Conservation (phyloP, 305 asterid species). For the Fraxinus dipetala region DNA sequence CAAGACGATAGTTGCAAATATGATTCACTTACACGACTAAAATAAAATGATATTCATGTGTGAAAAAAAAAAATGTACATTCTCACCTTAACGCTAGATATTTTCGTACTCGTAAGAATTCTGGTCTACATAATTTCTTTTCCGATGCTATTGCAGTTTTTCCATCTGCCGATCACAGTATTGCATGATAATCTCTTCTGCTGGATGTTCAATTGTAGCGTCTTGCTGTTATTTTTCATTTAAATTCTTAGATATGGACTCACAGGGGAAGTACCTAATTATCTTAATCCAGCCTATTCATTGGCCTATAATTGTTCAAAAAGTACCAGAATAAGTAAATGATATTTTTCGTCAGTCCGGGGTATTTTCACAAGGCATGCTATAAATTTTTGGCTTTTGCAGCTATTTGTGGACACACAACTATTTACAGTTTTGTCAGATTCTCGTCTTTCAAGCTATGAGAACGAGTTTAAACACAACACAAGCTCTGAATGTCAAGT, state of each 20-base stretch:
- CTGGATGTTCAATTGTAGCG: background rate
- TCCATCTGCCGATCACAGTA: background rate
- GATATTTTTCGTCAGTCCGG: background rate
- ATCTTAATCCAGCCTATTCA: background rate
- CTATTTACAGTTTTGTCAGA: slow-evolving; percentile 69
- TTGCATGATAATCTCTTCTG: background rate
- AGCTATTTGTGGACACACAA: slow-evolving; percentile 87
- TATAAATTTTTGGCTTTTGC: slow-evolving; percentile 31
- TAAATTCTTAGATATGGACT: background rate
- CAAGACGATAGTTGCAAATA: background rate
- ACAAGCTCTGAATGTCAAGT: background rate
- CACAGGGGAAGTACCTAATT: background rate
- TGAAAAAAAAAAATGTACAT: background rate
- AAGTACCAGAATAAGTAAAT: background rate
- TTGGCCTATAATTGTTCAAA: background rate
- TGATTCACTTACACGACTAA: background rate
- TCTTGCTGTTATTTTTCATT: background rate
- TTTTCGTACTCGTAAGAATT: background rate
- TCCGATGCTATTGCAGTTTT: background rate
- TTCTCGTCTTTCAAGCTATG: slow-evolving; percentile 58
- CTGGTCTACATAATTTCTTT: background rate
- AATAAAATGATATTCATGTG: background rate
- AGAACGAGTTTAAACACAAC: slow-evolving; percentile 34
- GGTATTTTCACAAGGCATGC: background rate
- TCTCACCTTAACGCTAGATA: background rate